These are phyloP conservation scores for Coemansia sp. DNA, from an alignment of 192 early-diverging fungal genomes.

Conservation along the genomic window DNA sequence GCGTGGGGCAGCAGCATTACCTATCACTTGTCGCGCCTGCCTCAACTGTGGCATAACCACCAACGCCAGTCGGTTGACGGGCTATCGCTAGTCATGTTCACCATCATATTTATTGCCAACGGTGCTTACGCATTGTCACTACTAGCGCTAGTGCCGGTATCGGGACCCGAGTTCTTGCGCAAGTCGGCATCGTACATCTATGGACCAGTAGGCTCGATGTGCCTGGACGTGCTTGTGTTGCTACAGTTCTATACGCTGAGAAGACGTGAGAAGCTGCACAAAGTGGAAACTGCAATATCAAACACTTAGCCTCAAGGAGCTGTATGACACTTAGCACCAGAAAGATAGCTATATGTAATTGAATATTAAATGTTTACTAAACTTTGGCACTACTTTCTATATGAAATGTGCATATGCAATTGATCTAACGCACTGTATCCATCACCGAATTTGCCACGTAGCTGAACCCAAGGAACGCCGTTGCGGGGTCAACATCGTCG, in stretches of 20 bases:
- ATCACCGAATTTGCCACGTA: constrained; percentile 50
- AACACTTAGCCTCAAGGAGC: neutral
- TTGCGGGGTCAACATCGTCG: constrained; percentile 38
- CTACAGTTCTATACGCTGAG: constrained; percentile 11
- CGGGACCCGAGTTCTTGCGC: constrained; percentile 6
- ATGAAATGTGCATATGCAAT: neutral
- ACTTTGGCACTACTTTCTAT: neutral
- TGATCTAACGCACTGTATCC: constrained; percentile 21
- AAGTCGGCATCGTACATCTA: constrained; percentile 21
- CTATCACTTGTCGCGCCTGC: constrained; percentile 71
- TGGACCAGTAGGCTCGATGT: constrained; percentile 22
- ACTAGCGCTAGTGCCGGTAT: constrained; percentile 49
- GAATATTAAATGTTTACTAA: neutral
- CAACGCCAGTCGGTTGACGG: constrained; percentile 65
- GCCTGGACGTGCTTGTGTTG: constrained; percentile 17
- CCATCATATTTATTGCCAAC: constrained; percentile 61
- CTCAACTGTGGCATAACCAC: constrained; percentile 73
- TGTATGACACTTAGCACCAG: neutral
- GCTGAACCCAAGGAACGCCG: constrained; percentile 53
- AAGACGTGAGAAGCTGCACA: neutral
- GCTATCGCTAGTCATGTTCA: constrained; percentile 72
- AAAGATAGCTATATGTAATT: neutral
- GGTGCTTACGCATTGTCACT: constrained; percentile 57
- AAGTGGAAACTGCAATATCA: neutral
- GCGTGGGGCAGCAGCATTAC: constrained; percentile 66